These are phyloP conservation scores for Penicillium sp. DNA, from an alignment of 2,329 filamentous ascomycete species.

Conservation along the genomic window DNA sequence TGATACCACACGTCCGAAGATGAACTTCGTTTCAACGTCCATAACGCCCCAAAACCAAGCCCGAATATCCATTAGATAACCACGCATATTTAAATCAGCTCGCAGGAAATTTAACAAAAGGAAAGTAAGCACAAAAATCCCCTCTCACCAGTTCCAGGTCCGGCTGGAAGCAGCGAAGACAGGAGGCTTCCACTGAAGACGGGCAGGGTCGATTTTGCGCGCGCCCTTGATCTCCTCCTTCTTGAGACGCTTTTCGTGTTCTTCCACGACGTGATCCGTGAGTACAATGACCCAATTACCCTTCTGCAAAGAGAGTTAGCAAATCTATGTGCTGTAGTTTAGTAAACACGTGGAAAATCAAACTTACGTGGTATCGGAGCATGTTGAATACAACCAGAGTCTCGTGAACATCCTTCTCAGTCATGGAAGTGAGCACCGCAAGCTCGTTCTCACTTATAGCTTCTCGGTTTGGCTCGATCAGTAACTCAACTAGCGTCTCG, in stretches of 20 bases:
- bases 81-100: background rate
- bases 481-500: slow-evolving; percentile 83
- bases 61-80: slow-evolving; percentile 1
- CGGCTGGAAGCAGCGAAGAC: slow-evolving; percentile 86
- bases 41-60: slow-evolving; percentile 4
- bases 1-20: background rate
- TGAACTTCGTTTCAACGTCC: background rate
- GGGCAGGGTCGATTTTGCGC: slow-evolving; percentile 69
- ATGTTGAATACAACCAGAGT: slow-evolving; percentile 92
- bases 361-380: slow-evolving; percentile 76
- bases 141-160: slow-evolving; percentile 88
- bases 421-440: slow-evolving; percentile 81
- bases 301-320: slow-evolving; percentile 52
- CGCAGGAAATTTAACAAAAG: background rate
- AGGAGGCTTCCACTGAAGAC: slow-evolving; percentile 92
- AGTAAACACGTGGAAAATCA: background rate
- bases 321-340: background rate
- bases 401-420: slow-evolving; percentile 93
- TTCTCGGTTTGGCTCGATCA: slow-evolving; percentile 69
- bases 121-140: background rate
- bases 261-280: slow-evolving; percentile 74
- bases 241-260: slow-evolving; percentile 68
- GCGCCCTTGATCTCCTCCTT: slow-evolving; percentile 78
- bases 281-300: slow-evolving; percentile 95
- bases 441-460: slow-evolving; percentile 80